These are phyloP conservation scores for Kazachstania taianensis DNA, from an alignment of 805 yeast species.

Conservation along the genomic window DNA sequence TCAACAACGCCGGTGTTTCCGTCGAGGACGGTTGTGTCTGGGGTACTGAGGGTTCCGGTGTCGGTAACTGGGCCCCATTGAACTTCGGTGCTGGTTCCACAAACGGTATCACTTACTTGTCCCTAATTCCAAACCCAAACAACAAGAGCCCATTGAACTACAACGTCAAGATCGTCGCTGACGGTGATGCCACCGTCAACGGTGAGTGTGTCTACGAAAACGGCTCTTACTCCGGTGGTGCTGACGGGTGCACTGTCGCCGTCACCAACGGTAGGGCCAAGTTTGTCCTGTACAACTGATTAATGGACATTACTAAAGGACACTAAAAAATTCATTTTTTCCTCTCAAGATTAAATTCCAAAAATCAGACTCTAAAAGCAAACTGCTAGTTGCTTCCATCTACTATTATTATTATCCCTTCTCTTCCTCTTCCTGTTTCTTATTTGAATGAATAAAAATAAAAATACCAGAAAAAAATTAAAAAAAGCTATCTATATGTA, in stretches of 20 bases:
- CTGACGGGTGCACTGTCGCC: slow-evolving; percentile 90
- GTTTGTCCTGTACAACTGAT: slow-evolving; percentile 59
- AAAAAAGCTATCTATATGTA: too few species aligned
- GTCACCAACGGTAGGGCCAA: slow-evolving; percentile 77
- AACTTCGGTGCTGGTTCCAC: slow-evolving; percentile 89
- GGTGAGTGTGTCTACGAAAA: slow-evolving; percentile 77
- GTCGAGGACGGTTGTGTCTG: slow-evolving; percentile 89
- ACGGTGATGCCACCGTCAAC: slow-evolving; percentile 48
- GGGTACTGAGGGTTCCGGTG: slow-evolving; percentile 71
- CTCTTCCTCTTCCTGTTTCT: too few species aligned
- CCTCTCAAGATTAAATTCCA: too few species aligned
- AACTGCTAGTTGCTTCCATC: too few species aligned
- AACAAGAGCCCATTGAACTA: slow-evolving; percentile 57
- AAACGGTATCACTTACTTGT: slow-evolving; percentile 64
- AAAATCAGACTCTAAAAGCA: too few species aligned
- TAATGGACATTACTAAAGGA: too few species aligned
- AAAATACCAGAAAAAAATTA: too few species aligned
- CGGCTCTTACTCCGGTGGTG: slow-evolving; percentile 49
- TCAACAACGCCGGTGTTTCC: slow-evolving; percentile 91
- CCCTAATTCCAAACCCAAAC: slow-evolving; percentile 94
- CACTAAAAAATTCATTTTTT: too few species aligned
- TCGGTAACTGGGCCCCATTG: slow-evolving; percentile 98
- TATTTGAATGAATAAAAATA: too few species aligned
- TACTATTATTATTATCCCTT: too few species aligned
- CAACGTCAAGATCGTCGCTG: slow-evolving; percentile 71